Evolutionary conservation across 225 moss, liverwort and hornwort species (phyloP), one percentile per base, ranked within the genome.

Genomic region (Pseudoscleropodium purum): DNA sequence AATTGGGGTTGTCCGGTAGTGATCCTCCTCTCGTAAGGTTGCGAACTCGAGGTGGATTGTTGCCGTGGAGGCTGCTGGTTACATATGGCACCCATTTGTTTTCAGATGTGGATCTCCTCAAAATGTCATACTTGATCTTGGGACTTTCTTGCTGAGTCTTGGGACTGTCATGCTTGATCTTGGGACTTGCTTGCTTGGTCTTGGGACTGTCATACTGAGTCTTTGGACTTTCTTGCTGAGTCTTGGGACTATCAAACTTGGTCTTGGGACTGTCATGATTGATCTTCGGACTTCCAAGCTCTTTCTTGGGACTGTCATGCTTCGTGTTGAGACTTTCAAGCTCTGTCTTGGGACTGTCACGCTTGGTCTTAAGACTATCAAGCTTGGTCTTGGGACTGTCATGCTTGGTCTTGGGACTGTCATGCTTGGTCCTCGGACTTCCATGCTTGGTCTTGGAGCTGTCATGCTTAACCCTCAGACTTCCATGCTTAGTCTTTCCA

Each of bases 81-180:
- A 92, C 91, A 13, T 87, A 93, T 16, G 94, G 93, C 54, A 92
- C 68, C 93, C 93, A 93, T 56, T 81, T 63, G 3, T 87, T 91
- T 54, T 65, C 88, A 72, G n/a, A 59, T 82, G 65, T 68, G 16
- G 59, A 18, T 72, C 60, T 83, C 64, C 39, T 87, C 86, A 54
- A 66, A 90, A 57, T 86, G 41, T 75, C 89, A 33, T 54, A 41
- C 70, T 77, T 47, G 10, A 31, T 31, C 61, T 62, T 82, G 11
- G 51, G 88, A 51, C 63, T 73, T 24, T 74, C 88, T 23, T 17
- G 79, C 34, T 68, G 18, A 2, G 2, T 33, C 54, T 68, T 79
- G 24, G 36, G 84, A 61, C 85, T 62, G 4, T 25, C 47, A 27
- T 14, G 74, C 34, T 49, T 75, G 16, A 2, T 61, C 43, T 75